These are phyloP conservation scores for Colletotrichum endophyticum DNA, from an alignment of 2,329 filamentous ascomycete species.

Conservation along the genomic window DNA sequence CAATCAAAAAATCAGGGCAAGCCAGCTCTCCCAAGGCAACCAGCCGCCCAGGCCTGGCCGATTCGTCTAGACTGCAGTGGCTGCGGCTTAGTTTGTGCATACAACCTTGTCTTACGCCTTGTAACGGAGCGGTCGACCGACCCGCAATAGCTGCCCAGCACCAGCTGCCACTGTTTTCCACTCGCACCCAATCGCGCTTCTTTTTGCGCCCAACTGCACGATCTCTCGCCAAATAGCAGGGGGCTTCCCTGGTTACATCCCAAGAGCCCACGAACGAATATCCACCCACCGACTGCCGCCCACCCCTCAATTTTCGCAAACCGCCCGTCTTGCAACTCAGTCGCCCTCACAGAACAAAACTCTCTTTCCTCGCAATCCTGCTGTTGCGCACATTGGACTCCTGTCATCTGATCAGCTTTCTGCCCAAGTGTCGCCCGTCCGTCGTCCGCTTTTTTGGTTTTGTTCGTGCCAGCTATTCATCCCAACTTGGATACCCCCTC, in stretches of 20 bases:
- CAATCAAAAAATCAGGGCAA: not conserved
- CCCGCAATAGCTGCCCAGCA: slow-evolving; percentile 25
- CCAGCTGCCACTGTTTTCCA: slow-evolving; percentile 19
- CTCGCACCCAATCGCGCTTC: slow-evolving; percentile 21
- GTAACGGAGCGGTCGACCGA: slow-evolving; percentile 16
- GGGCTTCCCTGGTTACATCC: slow-evolving; percentile 17
- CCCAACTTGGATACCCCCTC: not conserved
- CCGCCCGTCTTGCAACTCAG: slow-evolving; percentile 7
- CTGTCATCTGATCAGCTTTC: slow-evolving; percentile 12
- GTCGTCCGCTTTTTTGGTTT: not conserved
- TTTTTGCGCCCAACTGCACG: slow-evolving; percentile 23
- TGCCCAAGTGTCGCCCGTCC: not conserved
- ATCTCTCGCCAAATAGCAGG: slow-evolving; percentile 21
- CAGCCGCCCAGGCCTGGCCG: not conserved
- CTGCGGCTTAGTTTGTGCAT: slow-evolving; percentile 19
- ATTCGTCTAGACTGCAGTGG: slow-evolving; percentile 8
- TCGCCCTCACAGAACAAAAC: not conserved
- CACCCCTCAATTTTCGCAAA: slow-evolving; percentile 21
- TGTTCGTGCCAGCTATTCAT: not conserved
- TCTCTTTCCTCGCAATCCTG: not conserved
- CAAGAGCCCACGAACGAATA: slow-evolving; percentile 18
- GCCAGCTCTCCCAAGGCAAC: not conserved
- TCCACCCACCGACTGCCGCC: slow-evolving; percentile 20
- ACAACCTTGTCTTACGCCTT: slow-evolving; percentile 8
- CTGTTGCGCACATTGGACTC: not conserved